Percentiles rank a stretch among this genome's conserved stretches.
Conservation (phyloP, 495 filamentous ascomycete species). For the Cudoniella acicularis region DNA sequence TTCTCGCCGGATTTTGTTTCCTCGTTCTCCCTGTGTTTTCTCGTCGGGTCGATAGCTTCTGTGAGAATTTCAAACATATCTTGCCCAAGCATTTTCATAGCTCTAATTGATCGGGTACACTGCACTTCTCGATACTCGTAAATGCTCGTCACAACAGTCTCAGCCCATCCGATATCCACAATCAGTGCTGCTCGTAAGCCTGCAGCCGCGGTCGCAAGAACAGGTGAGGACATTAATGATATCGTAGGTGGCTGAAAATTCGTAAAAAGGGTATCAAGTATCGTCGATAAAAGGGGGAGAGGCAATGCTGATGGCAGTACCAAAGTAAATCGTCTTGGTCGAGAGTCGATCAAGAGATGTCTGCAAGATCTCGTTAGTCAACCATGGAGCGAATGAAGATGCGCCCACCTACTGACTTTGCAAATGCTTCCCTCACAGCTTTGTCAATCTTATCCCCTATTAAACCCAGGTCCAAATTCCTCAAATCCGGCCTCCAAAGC, state of each 20-base stretch:
- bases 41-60: conserved; percentile 26
- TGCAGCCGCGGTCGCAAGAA: conserved; percentile 69
- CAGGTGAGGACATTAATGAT: conserved; percentile 70
- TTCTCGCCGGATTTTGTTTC: conserved; percentile 17
- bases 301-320: conserved; percentile 75
- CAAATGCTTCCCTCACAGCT: conserved; percentile 77
- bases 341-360: conserved; percentile 74
- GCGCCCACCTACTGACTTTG: conserved; percentile 46
- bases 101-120: conserved; percentile 64
- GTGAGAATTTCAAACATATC: conserved; percentile 65
- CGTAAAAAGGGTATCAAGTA: conserved; percentile 72
- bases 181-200: conserved; percentile 78
- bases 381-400: background rate
- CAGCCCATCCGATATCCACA: conserved; percentile 88
- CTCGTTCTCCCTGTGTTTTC: background rate
- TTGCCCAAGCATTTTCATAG: conserved; percentile 63
- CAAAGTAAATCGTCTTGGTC: conserved; percentile 66
- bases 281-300: conserved; percentile 67
- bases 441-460: conserved; percentile 88
- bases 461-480: conserved; percentile 68
- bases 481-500: conserved; percentile 75
- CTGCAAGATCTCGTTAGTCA: conserved; percentile 31
- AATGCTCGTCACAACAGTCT: conserved; percentile 74
- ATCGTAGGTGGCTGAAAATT: conserved; percentile 79
- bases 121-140: conserved; percentile 85